Evolutionary conservation across 1,139 yeast species (phyloP).

Genomic region (Meyerozyma athensensis): DNA sequence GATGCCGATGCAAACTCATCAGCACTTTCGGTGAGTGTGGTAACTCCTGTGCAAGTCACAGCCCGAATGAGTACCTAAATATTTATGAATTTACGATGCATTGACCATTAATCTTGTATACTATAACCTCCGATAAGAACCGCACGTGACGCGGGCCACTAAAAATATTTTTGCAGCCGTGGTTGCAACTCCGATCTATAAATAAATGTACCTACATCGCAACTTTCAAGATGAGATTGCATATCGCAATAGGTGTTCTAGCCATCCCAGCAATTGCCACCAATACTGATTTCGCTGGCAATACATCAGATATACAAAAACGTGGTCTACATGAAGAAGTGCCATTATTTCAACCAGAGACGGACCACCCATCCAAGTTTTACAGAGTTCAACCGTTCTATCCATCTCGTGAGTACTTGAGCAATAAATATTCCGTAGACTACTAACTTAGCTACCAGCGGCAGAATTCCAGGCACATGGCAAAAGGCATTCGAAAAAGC

Average conservation of each 20-base stretch:
- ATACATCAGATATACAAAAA: conserved; percentile 16
- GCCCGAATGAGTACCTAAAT: conserved; percentile 36
- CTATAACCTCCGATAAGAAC: neutral
- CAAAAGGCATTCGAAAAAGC: conserved; percentile 54
- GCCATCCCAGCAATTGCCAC: neutral
- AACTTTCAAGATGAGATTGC: neutral
- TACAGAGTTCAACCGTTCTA: conserved; percentile 28
- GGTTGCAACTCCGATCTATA: no score
- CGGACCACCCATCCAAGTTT: conserved; percentile 22
- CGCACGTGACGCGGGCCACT: neutral
- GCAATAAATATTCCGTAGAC: neutral
- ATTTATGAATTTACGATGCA: conserved; percentile 1
- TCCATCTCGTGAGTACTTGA: conserved; percentile 32
- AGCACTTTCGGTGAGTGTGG: conserved; percentile 18
- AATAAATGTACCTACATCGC: no score
- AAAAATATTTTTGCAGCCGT: conserved; percentile 3
- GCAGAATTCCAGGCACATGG: conserved; percentile 47
- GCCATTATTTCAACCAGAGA: conserved; percentile 26
- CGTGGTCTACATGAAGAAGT: conserved; percentile 34
- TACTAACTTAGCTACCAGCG: conserved; percentile 31
- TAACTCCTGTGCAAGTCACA: conserved; percentile 46
- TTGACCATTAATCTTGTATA: neutral
- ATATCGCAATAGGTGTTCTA: neutral
- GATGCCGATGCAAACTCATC: conserved; percentile 1
- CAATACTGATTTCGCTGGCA: conserved; percentile 8